Conservation (phyloP, 345 rosid genomes). For the Chamaenerion angustifolium region DNA sequence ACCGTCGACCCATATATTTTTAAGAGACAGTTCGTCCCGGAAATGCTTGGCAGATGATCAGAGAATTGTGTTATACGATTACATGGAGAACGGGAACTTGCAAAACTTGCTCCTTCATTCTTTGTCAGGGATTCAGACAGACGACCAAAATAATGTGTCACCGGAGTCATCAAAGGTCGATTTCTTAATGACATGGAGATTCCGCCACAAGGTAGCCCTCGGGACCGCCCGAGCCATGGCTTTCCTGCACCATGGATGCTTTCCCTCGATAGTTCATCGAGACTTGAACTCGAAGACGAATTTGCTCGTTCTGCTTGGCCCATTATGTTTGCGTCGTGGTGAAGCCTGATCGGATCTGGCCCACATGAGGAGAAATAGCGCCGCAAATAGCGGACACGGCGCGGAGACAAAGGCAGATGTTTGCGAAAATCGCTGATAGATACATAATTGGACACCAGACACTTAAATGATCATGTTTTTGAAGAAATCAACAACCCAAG, state of each 20-base stretch:
- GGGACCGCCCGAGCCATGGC: conserved; percentile 90
- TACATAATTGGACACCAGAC: conserved; percentile 5
- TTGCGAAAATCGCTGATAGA: conserved; percentile 4
- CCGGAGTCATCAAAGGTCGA: conserved; percentile 53
- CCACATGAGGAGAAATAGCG: conserved; percentile 12
- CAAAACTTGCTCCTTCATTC: conserved; percentile 77
- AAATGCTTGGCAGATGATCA: conserved; percentile 71
- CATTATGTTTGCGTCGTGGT: conserved; percentile 28
- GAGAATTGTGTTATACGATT: conserved; percentile 82
- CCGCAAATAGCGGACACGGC: conserved; percentile 9
- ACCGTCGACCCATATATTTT: conserved; percentile 61
- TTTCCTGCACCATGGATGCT: conserved; percentile 91
- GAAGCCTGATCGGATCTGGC: conserved; percentile 31
- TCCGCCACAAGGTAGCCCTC: conserved; percentile 72
- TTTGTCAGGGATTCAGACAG: conserved; percentile 54
- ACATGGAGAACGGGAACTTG: conserved; percentile 94
- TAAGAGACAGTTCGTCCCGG: conserved; percentile 28
- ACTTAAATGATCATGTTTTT: too few relatives aligned
- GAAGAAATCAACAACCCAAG: too few relatives aligned
- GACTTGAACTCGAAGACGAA: conserved; percentile 43
- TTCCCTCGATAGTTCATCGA: conserved; percentile 70
- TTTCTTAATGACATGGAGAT: conserved; percentile 56
- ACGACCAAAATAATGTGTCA: conserved; percentile 28
- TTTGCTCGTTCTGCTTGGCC: conserved; percentile 16
- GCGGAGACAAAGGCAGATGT: conserved; percentile 14